A percentile compares a stretch with the other conserved stretches of the same genome.
These are phyloP conservation scores for Euphorbia celastroides DNA, from an alignment of 441 rosid genomes.

Conservation along the genomic window DNA sequence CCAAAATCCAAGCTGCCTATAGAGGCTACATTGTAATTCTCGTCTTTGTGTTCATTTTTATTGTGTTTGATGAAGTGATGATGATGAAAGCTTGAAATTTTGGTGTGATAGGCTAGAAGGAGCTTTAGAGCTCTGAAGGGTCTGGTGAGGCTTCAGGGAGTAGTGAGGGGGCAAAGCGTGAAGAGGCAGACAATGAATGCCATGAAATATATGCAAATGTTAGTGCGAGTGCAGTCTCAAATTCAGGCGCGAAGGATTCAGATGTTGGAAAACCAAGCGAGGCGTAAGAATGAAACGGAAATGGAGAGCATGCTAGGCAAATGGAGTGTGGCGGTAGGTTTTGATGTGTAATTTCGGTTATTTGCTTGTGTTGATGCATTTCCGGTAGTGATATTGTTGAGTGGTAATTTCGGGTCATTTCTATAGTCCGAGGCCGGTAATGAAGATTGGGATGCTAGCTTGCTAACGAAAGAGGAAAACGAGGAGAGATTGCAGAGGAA, in stretches of 20 bases:
- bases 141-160: slow-evolving; percentile 91
- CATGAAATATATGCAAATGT: slow-evolving; percentile 82
- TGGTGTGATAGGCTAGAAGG: slow-evolving; percentile 61
- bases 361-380: not conserved
- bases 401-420: slow-evolving; percentile 6
- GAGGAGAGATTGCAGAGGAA: slow-evolving; percentile 69
- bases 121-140: slow-evolving; percentile 89
- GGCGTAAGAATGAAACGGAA: slow-evolving; percentile 45
- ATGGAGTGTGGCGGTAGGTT: slow-evolving; percentile 50
- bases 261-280: slow-evolving; percentile 75
- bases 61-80: no score
- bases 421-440: slow-evolving; percentile 60
- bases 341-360: not conserved
- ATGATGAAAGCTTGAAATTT: no score
- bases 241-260: slow-evolving; percentile 90
- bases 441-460: slow-evolving; percentile 80
- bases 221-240: slow-evolving; percentile 88
- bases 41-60: not conserved
- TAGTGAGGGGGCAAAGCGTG: slow-evolving; percentile 74
- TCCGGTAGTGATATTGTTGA: not conserved
- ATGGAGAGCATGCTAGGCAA: slow-evolving; percentile 46
- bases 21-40: slow-evolving; percentile 67
- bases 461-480: slow-evolving; percentile 69
- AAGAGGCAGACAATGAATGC: slow-evolving; percentile 84
- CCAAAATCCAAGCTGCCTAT: slow-evolving; percentile 80